phyloP scores from a whole-genome alignment of 495 filamentous ascomycete genomes.

The Elaphomyces granulatus region DNA sequence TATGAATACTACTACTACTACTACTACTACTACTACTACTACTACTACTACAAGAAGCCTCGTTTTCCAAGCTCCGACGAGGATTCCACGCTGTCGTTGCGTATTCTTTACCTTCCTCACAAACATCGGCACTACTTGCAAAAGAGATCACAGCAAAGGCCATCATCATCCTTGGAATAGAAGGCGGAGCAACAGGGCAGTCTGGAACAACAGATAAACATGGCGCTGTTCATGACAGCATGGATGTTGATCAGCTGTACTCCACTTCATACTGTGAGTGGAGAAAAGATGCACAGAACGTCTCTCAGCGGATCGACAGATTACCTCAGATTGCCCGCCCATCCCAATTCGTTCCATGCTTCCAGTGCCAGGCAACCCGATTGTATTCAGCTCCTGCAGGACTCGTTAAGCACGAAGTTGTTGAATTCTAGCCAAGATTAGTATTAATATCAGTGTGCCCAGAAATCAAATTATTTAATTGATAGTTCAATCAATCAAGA shows the following conservation, averaged over 20 bases:
- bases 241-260: constrained; percentile 26
- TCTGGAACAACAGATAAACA: constrained; percentile 14
- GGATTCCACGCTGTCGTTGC: constrained; percentile 52
- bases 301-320: constrained; percentile 38
- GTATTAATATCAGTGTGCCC: no score
- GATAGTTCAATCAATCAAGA: no score
- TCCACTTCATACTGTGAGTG: constrained; percentile 27
- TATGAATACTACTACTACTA: no score
- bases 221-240: constrained; percentile 16
- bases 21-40: no score
- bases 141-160: constrained; percentile 39
- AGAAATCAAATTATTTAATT: no score
- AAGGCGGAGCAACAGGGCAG: constrained; percentile 3
- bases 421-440: no score
- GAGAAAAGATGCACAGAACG: no score
- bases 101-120: constrained; percentile 42
- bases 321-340: constrained; percentile 39
- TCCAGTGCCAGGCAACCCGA: constrained; percentile 47
- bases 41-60: no score
- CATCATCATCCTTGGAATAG: constrained; percentile 42
- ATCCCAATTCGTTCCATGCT: constrained; percentile 33
- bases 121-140: constrained; percentile 36
- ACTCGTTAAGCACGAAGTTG: constrained; percentile 67
- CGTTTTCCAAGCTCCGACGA: constrained; percentile 39
- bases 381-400: constrained; percentile 75